A percentile compares a stretch with the other conserved stretches of the same genome.
Evolutionary conservation across 192 early-diverging fungal species (phyloP).

Genomic region (Dissophora ornata): DNA sequence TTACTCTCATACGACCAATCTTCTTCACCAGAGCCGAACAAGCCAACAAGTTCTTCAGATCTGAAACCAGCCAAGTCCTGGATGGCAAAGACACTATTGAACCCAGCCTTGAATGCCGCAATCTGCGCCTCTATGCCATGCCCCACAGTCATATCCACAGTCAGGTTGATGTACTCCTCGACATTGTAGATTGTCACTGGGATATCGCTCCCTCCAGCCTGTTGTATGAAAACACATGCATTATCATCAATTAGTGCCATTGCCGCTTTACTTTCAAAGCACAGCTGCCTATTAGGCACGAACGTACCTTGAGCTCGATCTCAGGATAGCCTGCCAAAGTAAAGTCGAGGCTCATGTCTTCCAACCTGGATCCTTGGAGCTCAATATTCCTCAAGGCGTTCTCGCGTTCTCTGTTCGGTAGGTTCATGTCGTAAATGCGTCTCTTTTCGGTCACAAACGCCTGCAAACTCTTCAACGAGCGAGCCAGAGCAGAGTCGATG

Average conservation of each 20-base stretch:
- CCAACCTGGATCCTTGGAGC: conserved; percentile 62
- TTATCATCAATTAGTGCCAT: background rate
- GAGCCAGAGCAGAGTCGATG: conserved; percentile 75
- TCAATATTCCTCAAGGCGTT: conserved; percentile 61
- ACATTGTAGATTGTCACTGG: conserved; percentile 86
- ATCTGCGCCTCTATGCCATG: conserved; percentile 76
- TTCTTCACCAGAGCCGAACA: conserved; percentile 78
- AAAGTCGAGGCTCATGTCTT: conserved; percentile 86
- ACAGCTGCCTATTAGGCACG: background rate
- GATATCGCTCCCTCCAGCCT: conserved; percentile 68
- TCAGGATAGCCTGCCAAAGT: conserved; percentile 84
- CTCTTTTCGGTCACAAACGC: conserved; percentile 72
- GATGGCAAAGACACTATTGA: conserved; percentile 83
- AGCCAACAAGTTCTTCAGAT: conserved; percentile 72
- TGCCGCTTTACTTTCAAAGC: background rate
- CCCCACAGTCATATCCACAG: conserved; percentile 73
- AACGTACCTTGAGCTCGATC: conserved; percentile 68
- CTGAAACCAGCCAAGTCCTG: conserved; percentile 76
- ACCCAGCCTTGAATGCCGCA: conserved; percentile 83
- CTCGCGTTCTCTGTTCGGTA: conserved; percentile 58
- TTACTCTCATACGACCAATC: conserved; percentile 80
- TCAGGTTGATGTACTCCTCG: conserved; percentile 76
- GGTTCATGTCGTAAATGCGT: conserved; percentile 61
- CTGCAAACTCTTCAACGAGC: conserved; percentile 73
- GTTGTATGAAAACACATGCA: too few relatives aligned